Evolutionary conservation across 1,284 basidiomycete species (phyloP), one percentile per base, ranked within the genome.

Genomic region (Gastroboletus turbinatus): DNA sequence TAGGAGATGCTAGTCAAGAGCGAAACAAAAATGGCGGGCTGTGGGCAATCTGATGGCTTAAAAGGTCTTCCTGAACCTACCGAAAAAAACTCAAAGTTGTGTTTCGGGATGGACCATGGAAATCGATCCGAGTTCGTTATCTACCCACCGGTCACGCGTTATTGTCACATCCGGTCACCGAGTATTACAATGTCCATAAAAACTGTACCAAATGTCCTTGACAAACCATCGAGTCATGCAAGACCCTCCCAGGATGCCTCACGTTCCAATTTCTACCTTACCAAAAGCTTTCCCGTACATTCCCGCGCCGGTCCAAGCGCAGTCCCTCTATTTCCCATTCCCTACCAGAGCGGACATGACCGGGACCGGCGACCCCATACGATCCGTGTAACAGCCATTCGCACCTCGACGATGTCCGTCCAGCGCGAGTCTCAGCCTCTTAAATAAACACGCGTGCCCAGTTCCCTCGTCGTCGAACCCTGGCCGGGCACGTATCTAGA

Each of bases 271-370:
- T 47, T 23, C 10, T 25, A 17, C 39, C 16, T 27, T 19, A 32
- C 39, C 29, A 33, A 30, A 65, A 68, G 55, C 72, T 59, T 19
- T 76, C 61, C 36, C 62, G 65, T n/a, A 68, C 63, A 38, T 53
- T 57, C n/a, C 74, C 76, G 50, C 38, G 53, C 8, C 66, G 45
- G 75, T 75, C 32, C 74, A 44, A 21, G 49, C 19, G 75, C 68
- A 2, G 57, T 56, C 4, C 75, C 74, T 9, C 51, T 61, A 46
- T 74, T 78, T 14, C 73, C 74, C 61, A 46, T 74, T 78, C 11
- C 71, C 73, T 43, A 52, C 58, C 2, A 74, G 76, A 4, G 67
- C 66, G 44, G 30, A 53, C 36, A 5, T 32, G 30, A 38, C 55
- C 58, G 30, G 57, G 23, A 23, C 23, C 23, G 23, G 23, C 4